Conservation (phyloP, 106 monocot genomes). For the Posidonia australis region DNA sequence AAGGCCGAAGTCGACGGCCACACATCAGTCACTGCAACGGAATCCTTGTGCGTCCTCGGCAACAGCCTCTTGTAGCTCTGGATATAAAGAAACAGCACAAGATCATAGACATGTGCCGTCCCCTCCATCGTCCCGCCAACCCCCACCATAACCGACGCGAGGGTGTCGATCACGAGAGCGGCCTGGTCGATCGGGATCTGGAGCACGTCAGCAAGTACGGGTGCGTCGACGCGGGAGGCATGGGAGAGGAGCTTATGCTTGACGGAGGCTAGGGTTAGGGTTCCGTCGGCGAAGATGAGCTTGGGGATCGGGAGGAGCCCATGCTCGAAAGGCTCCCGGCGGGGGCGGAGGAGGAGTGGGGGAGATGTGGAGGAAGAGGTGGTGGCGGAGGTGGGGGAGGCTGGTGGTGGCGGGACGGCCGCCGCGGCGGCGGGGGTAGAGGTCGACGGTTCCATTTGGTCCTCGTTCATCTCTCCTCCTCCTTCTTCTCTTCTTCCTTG, state of each 20-base stretch:
- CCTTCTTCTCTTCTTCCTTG: too few species aligned
- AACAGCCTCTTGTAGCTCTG: slow-evolving; percentile 82
- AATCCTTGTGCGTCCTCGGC: slow-evolving; percentile 68
- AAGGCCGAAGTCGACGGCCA: slow-evolving; percentile 89
- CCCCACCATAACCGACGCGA: slow-evolving; percentile 38
- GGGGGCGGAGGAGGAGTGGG: slow-evolving; percentile 45
- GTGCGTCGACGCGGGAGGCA: slow-evolving; percentile 18
- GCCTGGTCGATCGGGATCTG: slow-evolving; percentile 65
- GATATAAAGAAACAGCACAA: slow-evolving; percentile 64
- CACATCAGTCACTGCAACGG: slow-evolving; percentile 62
- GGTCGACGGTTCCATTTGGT: too few species aligned
- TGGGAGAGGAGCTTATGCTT: slow-evolving; percentile 37
- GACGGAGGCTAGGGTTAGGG: slow-evolving; percentile 42
- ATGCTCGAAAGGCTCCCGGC: slow-evolving; percentile 83
- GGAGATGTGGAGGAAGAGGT: not conserved
- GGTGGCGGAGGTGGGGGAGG: not conserved
- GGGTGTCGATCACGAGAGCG: slow-evolving; percentile 47
- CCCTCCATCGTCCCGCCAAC: slow-evolving; percentile 16
- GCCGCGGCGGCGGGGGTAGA: too few species aligned
- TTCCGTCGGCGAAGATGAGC: slow-evolving; percentile 70
- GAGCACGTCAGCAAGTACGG: slow-evolving; percentile 40
- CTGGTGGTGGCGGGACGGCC: too few species aligned
- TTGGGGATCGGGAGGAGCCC: slow-evolving; percentile 96
- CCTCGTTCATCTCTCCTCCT: too few species aligned
- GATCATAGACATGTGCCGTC: slow-evolving; percentile 40